Percentiles rank a stretch among this genome's conserved stretches.
Conservation (phyloP, 371 early-diverging fungal genomes). For the Nematocida sp. region DNA sequence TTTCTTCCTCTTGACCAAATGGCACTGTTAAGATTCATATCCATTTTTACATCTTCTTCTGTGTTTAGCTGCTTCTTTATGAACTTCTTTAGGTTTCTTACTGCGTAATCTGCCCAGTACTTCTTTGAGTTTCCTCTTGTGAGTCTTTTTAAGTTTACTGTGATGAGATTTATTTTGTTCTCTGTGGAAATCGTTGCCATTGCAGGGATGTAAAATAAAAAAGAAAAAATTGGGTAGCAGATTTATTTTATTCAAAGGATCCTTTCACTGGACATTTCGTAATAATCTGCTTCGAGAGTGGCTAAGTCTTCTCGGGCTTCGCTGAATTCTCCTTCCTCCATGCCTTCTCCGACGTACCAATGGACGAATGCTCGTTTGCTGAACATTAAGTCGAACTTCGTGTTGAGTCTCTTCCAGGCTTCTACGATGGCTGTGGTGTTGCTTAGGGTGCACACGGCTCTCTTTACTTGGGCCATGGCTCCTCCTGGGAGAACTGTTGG, state of each 20-base stretch:
- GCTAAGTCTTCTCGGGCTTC: conserved; percentile 98
- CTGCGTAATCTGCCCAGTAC: conserved; percentile 55
- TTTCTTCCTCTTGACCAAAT: conserved; percentile 54
- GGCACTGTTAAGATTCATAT: conserved; percentile 55
- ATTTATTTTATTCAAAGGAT: background rate
- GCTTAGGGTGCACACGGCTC: conserved; percentile 85
- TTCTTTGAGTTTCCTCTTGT: conserved; percentile 28
- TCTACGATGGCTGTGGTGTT: conserved; percentile 91
- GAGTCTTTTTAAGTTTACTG: conserved; percentile 32
- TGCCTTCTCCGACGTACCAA: conserved; percentile 95
- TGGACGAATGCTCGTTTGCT: conserved; percentile 93
- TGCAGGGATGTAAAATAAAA: conserved; percentile 48
- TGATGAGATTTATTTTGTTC: conserved; percentile 27
- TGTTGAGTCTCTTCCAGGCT: conserved; percentile 85
- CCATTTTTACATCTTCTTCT: conserved; percentile 46
- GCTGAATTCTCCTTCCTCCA: conserved; percentile 87
- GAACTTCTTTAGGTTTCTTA: conserved; percentile 53
- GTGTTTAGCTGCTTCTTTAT: conserved; percentile 54
- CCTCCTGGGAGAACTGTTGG: conserved; percentile 83
- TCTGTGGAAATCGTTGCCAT: conserved; percentile 24
- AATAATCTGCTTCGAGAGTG: conserved; percentile 94
- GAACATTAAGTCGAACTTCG: conserved; percentile 90
- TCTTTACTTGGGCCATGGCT: conserved; percentile 81
- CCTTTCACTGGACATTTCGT: conserved; percentile 12
- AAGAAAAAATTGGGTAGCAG: background rate